phyloP scores from a whole-genome alignment of 805 yeast genomes.

The Candida lessepsii region DNA sequence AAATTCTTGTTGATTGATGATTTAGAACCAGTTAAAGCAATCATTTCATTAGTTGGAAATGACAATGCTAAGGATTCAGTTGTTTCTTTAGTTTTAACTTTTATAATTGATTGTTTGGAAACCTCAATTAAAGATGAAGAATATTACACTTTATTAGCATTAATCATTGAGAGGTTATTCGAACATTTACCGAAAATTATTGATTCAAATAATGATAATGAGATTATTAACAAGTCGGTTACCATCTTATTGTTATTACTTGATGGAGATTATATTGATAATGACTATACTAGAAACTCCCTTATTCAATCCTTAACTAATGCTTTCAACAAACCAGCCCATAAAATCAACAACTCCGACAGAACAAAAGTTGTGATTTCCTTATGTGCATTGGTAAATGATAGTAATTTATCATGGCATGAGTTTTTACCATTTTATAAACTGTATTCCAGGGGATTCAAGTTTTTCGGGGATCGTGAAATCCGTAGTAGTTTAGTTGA shows the following conservation, averaged over 20 bases:
- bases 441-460: slow-evolving; percentile 56
- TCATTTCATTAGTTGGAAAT: slow-evolving; percentile 54
- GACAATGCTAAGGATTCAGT: slow-evolving; percentile 68
- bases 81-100: slow-evolving; percentile 51
- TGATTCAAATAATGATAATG: slow-evolving; percentile 38
- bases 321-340: slow-evolving; percentile 58
- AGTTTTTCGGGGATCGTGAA: slow-evolving; percentile 55
- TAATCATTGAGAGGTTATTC: slow-evolving; percentile 59
- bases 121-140: slow-evolving; percentile 33
- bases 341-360: slow-evolving; percentile 50
- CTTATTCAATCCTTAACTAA: slow-evolving; percentile 57
- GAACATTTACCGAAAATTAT: slow-evolving; percentile 51
- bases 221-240: slow-evolving; percentile 52
- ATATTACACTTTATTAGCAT: slow-evolving; percentile 49
- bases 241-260: slow-evolving; percentile 52
- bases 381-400: slow-evolving; percentile 52
- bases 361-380: slow-evolving; percentile 58
- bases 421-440: slow-evolving; percentile 51
- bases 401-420: slow-evolving; percentile 51
- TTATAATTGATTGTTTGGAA: slow-evolving; percentile 47
- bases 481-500: slow-evolving; percentile 61
- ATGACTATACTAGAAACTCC: slow-evolving; percentile 49
- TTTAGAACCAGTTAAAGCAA: slow-evolving; percentile 50
- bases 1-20: slow-evolving; percentile 57
- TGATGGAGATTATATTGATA: slow-evolving; percentile 57